Evolutionary conservation across 768 basidiomycete species (phyloP).

Genomic region (Suillus sp.): DNA sequence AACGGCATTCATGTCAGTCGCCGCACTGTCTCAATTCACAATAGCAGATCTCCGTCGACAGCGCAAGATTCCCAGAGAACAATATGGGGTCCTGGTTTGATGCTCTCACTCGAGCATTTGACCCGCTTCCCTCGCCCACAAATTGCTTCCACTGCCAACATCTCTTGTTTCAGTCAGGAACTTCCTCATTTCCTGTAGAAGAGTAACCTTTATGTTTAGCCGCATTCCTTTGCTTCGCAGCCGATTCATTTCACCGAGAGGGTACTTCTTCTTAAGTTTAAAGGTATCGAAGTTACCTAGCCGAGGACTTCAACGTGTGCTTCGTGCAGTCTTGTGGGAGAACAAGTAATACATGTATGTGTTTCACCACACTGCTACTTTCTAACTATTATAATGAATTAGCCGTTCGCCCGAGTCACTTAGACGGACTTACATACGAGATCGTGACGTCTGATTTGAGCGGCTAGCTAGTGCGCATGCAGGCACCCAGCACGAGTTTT

Average conservation of each 20-base stretch:
- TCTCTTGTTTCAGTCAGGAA: background rate
- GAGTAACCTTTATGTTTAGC: background rate
- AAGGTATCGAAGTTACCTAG: background rate
- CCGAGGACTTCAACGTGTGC: background rate
- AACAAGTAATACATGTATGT: background rate
- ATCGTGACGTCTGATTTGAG: background rate
- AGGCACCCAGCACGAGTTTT: background rate
- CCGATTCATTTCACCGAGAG: background rate
- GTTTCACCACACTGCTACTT: background rate
- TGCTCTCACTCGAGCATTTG: conserved; percentile 69
- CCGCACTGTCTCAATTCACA: conserved; percentile 22
- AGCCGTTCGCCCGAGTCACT: background rate
- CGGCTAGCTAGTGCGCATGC: background rate
- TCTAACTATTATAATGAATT: background rate
- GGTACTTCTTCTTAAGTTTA: background rate
- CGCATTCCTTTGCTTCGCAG: background rate
- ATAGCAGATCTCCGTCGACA: conserved; percentile 81
- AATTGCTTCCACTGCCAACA: background rate
- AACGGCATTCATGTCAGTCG: conserved; percentile 22
- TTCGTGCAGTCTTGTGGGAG: background rate
- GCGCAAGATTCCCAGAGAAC: conserved; percentile 86
- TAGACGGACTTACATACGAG: background rate
- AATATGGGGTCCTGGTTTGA: conserved; percentile 83
- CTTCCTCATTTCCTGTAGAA: background rate
- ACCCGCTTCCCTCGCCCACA: background rate